Percentiles rank a stretch among this genome's conserved stretches.
Evolutionary conservation across 164 flowering plant species (phyloP).

Genomic region (Vitis riparia): DNA sequence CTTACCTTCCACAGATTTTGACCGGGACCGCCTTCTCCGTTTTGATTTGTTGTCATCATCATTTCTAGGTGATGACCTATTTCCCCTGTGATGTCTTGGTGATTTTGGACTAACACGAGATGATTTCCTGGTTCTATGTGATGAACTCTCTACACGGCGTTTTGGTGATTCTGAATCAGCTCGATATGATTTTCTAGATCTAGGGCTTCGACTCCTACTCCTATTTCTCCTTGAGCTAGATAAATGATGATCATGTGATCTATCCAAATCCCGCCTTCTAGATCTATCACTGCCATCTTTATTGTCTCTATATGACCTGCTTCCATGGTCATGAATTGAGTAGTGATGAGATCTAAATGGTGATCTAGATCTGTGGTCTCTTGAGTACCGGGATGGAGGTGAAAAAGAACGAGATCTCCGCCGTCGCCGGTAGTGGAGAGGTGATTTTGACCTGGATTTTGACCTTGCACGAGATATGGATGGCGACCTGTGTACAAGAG

Average conservation of each 20-base stretch:
- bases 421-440: conserved; percentile 53
- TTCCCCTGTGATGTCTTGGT: conserved; percentile 41
- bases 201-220: conserved; percentile 79
- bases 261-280: conserved; percentile 54
- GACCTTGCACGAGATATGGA: conserved; percentile 53
- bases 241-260: conserved; percentile 54
- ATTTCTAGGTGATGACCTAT: conserved; percentile 33
- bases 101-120: conserved; percentile 53
- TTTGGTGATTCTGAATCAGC: conserved; percentile 51
- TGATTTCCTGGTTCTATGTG: conserved; percentile 40
- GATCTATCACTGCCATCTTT: conserved; percentile 49
- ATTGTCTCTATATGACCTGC: conserved; percentile 48
- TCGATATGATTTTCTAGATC: conserved; percentile 46
- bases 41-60: conserved; percentile 25
- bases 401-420: conserved; percentile 78
- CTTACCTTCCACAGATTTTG: conserved; percentile 35
- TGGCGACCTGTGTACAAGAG: conserved; percentile 54
- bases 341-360: conserved; percentile 67
- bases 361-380: conserved; percentile 76
- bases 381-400: conserved; percentile 51
- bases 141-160: conserved; percentile 41
- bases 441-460: conserved; percentile 80
- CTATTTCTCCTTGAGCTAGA: conserved; percentile 63
- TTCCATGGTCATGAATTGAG: conserved; percentile 47
- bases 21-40: conserved; percentile 39